phyloP scores from a whole-genome alignment of 2,329 filamentous ascomycete species.

The Diaporthe capsici region DNA sequence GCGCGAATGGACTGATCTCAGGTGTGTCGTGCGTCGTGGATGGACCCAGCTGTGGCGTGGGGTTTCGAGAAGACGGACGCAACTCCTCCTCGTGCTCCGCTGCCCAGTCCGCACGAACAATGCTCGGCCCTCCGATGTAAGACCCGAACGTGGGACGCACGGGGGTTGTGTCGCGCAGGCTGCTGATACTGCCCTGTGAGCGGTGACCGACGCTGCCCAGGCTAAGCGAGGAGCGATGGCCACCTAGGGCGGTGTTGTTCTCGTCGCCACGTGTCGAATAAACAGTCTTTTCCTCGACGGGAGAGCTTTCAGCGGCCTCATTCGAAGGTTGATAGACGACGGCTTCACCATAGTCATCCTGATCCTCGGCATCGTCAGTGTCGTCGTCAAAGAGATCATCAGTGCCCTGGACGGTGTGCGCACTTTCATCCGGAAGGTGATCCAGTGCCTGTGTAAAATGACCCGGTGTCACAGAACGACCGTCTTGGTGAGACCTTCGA shows the following conservation, averaged over 20 bases:
- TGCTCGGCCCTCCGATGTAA: constrained; percentile 36
- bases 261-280: constrained; percentile 31
- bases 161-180: constrained; percentile 36
- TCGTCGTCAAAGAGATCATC: constrained; percentile 52
- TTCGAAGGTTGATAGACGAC: not conserved
- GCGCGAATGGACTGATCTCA: constrained; percentile 42
- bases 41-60: constrained; percentile 42
- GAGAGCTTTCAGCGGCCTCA: not conserved
- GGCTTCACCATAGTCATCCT: constrained; percentile 33
- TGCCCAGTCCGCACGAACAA: constrained; percentile 40
- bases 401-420: constrained; percentile 52
- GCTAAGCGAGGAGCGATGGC: constrained; percentile 28
- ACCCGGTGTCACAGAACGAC: constrained; percentile 1
- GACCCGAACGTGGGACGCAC: constrained; percentile 33
- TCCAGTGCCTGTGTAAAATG: constrained; percentile 21
- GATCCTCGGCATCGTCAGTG: constrained; percentile 41
- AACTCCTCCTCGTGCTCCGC: constrained; percentile 37
- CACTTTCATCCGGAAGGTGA: constrained; percentile 43
- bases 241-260: constrained; percentile 22
- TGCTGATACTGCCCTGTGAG: constrained; percentile 34
- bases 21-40: constrained; percentile 39
- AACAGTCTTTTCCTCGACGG: constrained; percentile 14
- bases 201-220: constrained; percentile 8
- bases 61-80: constrained; percentile 25
- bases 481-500: not conserved